These are phyloP conservation scores for Hymenoscyphus repandus DNA, from an alignment of 2,329 filamentous ascomycete species.

Conservation along the genomic window DNA sequence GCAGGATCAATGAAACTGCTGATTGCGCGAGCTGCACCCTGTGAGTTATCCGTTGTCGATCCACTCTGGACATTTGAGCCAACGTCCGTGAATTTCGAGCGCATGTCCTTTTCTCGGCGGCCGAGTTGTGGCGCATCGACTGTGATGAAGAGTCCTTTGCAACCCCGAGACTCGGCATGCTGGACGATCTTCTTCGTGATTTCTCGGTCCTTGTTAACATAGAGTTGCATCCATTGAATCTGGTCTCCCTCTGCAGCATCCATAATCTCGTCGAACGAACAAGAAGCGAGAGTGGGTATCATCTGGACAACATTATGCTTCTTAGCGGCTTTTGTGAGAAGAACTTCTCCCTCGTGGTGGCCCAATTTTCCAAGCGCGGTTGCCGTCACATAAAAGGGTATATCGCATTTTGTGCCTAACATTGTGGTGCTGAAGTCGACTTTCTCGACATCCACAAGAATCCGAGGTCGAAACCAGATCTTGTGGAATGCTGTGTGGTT, in stretches of 20 bases:
- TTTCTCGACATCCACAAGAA: conserved; percentile 84
- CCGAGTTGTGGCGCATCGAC: conserved; percentile 96
- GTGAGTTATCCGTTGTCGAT: conserved; percentile 72
- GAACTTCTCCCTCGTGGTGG: conserved; percentile 86
- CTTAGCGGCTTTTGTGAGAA: conserved; percentile 76
- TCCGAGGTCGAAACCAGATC: conserved; percentile 89
- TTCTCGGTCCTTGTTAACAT: conserved; percentile 91
- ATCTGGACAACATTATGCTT: conserved; percentile 94
- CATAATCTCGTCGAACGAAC: conserved; percentile 94
- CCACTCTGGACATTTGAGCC: conserved; percentile 79
- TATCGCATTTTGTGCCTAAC: conserved; percentile 78
- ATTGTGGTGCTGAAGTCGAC: conserved; percentile 88
- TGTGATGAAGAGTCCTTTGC: conserved; percentile 95
- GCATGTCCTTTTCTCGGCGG: conserved; percentile 96
- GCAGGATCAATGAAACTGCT: conserved; percentile 93
- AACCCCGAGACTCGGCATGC: conserved; percentile 86
- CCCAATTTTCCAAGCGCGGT: conserved; percentile 94
- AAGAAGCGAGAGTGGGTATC: conserved; percentile 95
- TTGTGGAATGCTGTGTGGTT: conserved; percentile 96
- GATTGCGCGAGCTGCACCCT: conserved; percentile 92
- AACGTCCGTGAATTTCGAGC: conserved; percentile 79
- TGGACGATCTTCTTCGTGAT: conserved; percentile 88
- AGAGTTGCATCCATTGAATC: conserved; percentile 90
- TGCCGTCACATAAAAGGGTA: conserved; percentile 94
- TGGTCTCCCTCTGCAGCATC: conserved; percentile 77